Conservation (phyloP, 2,329 filamentous ascomycete genomes). For the Camptophora hylomeconis region DNA sequence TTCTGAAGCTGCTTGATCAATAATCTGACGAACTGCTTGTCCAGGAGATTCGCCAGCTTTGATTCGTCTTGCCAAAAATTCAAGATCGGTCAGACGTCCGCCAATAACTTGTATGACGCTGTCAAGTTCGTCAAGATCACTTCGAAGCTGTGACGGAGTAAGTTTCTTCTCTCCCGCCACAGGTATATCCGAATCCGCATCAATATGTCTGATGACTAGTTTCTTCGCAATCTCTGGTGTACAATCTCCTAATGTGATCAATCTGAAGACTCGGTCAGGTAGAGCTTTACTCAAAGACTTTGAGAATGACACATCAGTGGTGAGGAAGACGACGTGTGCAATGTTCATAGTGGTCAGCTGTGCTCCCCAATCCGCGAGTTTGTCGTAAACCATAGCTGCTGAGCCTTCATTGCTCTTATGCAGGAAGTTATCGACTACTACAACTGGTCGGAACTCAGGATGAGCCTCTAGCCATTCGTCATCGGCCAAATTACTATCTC, state of each 20-base stretch:
- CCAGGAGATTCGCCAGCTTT: conserved; percentile 73
- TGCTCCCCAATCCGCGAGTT: conserved; percentile 81
- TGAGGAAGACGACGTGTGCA: conserved; percentile 89
- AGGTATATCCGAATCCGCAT: conserved; percentile 29
- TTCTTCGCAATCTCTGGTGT: conserved; percentile 75
- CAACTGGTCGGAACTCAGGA: conserved; percentile 66
- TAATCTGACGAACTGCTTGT: conserved; percentile 74
- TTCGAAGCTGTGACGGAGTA: conserved; percentile 34
- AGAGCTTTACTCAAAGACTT: conserved; percentile 79
- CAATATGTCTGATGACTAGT: conserved; percentile 75
- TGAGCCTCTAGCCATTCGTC: conserved; percentile 86
- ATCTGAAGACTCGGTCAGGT: conserved; percentile 80
- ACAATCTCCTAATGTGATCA: conserved; percentile 74
- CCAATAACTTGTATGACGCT: conserved; percentile 68
- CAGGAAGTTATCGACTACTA: conserved; percentile 85
- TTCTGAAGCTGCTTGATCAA: conserved; percentile 76
- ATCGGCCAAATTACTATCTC: conserved; percentile 58
- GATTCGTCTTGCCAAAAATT: conserved; percentile 82
- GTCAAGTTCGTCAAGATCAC: conserved; percentile 60
- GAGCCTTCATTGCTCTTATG: conserved; percentile 58
- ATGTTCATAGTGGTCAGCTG: conserved; percentile 73
- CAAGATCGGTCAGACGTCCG: conserved; percentile 86
- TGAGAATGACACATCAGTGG: conserved; percentile 74
- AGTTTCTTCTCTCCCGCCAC: conserved; percentile 27
- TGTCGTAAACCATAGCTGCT: conserved; percentile 55